Base-by-base conservation (phyloP, 352 stramenopile genomes). In the Lagenidium sp. region DNA sequence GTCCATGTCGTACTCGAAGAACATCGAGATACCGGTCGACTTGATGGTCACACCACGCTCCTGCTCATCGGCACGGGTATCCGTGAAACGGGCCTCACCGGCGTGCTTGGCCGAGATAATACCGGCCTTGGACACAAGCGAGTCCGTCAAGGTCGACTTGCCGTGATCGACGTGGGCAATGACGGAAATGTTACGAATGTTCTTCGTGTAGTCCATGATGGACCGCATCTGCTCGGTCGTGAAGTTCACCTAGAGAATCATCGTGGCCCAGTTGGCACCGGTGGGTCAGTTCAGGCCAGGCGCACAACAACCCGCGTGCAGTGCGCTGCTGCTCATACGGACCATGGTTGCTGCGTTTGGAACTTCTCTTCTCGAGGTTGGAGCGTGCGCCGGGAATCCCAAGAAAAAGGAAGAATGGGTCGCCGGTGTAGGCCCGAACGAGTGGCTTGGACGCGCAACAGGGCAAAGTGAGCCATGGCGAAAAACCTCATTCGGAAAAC, bases 101-200 rank as follows among this genome's bases (percentile, higher is more conserved):
- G 96, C 96, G 65, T 97, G 95, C 85, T 98, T 98, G 56, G 92
- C 79, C 50, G 96, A 96, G 63, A 99, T 99, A 68, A 99, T 99
- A 82, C 96, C 96, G 46, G 95, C 95, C 82, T 99, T 98, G 63
- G 96, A 97, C 59, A 99, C 95, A 19, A 99, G 84, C 41, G 91
- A 98, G 71, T 99, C 96, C 19, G 95, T 99, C 45, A 99, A 68
- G 36, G 96, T 99, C 36, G 96, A 98, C 80, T 99, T 99, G 57
- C 97, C 97, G 94, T 99, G 96, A 75, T 99, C 97, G 54, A 99
- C 96, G 88, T 99, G 97, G 47, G 96, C 97, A 81, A 99, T 99
- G 56, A 99, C 95, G 56, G 89, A 98, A 93, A 99, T 99, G 67
- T 97, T 98, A 87, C 97, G 92, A 82, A 99, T 99, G 84, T 99